These are phyloP conservation scores for Corymbia maculata DNA, from an alignment of 345 rosid genomes.

Conservation along the genomic window DNA sequence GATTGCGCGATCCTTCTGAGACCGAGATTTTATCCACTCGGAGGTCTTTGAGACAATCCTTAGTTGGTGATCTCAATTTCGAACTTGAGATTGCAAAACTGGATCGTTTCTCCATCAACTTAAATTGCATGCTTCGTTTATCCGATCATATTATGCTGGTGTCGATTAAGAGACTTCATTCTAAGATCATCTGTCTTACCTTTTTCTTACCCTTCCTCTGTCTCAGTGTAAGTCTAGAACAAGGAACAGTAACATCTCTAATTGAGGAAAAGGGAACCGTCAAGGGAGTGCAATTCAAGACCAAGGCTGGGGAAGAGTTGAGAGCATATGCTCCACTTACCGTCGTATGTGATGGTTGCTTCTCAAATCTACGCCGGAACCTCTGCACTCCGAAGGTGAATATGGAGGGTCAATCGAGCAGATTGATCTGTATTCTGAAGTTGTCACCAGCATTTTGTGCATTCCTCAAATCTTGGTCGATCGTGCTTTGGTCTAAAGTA, in stretches of 20 bases:
- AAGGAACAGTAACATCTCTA: conserved; percentile 30
- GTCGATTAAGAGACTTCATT: neutral
- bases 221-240: conserved; percentile 39
- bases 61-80: neutral
- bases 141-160: neutral
- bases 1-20: neutral
- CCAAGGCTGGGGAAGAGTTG: conserved; percentile 12
- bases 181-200: neutral
- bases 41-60: neutral
- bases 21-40: neutral
- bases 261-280: conserved; percentile 21
- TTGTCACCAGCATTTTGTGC: neutral
- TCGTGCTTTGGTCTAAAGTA: neutral
- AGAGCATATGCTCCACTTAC: conserved; percentile 25
- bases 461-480: neutral
- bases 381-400: conserved; percentile 27
- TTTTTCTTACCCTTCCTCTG: neutral
- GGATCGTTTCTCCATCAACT: neutral
- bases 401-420: neutral
- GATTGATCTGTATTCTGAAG: neutral
- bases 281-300: conserved; percentile 27
- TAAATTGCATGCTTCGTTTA: neutral
- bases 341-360: conserved; percentile 28
- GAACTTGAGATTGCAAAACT: neutral
- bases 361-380: conserved; percentile 27